Evolutionary conservation across 108 stramenopile genomes (phyloP), one percentile per base, ranked within the genome.

Genomic region (Thalassiosira profunda): DNA sequence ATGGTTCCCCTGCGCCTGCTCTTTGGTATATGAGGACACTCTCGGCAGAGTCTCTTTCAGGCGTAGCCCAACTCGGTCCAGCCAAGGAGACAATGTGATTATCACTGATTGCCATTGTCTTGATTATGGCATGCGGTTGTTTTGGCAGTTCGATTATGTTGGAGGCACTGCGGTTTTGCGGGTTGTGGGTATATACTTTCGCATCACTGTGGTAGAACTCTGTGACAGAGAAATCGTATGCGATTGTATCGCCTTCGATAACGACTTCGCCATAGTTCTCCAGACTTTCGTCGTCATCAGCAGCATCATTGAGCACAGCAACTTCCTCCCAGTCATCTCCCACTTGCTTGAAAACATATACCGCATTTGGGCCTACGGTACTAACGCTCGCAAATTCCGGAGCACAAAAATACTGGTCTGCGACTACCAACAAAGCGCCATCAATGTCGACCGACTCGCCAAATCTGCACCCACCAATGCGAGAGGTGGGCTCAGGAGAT

Each of bases 311-410:
- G 9, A 66, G 38, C 10, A 54, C 53, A 26, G 52, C 49, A 53
- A 53, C 33, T 53, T 66, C 48, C 31, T 10, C n/a, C 64, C 64
- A 66, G 21, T 25, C 25, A 26, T 25, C 64, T 15, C 64, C 37
- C 29, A 41, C 7, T 18, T 2, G 24, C 36, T 24, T 35, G 8
- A 53, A 66, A 41, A 66, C 12, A 53, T 40, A 42, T 9, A 33
- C 34, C 29, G 51, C 25, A 41, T 48, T 66, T n/a, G 14, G 31
- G n/a, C 7, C 48, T 36, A 10, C 10, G 1, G 1, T 26, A 31
- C 17, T 31, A 46, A 25, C 30, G 21, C n/a, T n/a, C n/a, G n/a
- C n/a, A n/a, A n/a, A n/a, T n/a, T n/a, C n/a, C n/a, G n/a, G n/a
- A n/a, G n/a, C n/a, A 46, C 64, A 66, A 26, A 28, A 5, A 14